phyloP scores from a whole-genome alignment of 2,329 filamentous ascomycete genomes.

The Fusarium euwallaceae region DNA sequence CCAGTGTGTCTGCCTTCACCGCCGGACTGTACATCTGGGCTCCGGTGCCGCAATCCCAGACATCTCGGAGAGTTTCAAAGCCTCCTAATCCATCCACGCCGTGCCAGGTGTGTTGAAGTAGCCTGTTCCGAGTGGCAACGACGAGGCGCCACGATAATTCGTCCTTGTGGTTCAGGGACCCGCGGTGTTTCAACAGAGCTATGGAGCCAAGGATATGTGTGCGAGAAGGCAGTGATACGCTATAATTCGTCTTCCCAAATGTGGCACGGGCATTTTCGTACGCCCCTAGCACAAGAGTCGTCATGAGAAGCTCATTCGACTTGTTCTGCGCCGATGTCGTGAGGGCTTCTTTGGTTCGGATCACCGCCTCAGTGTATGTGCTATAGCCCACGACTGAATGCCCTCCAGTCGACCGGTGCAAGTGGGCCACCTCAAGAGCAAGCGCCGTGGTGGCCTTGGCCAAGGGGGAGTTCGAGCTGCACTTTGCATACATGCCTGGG shows the following conservation, averaged over 20 bases:
- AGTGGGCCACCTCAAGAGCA: conserved; percentile 5
- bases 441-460: conserved; percentile 10
- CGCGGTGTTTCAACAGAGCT: conserved; percentile 11
- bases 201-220: background rate
- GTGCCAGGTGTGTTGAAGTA: conserved; percentile 7
- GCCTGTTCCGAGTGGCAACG: conserved; percentile 15
- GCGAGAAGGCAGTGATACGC: background rate
- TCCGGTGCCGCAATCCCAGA: background rate
- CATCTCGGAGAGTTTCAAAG: background rate
- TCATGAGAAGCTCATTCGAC: conserved; percentile 14
- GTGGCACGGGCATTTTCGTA: background rate
- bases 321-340: background rate
- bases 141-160: conserved; percentile 16
- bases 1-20: background rate
- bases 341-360: conserved; percentile 4
- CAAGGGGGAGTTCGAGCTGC: conserved; percentile 1
- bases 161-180: conserved; percentile 6
- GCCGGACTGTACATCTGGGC: background rate
- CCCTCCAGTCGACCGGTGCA: background rate
- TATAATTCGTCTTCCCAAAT: background rate
- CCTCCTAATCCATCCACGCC: background rate
- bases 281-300: conserved; percentile 12
- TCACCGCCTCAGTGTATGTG: background rate
- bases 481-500: conserved; percentile 4
- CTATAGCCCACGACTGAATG: background rate